Conservation (phyloP, 2,329 filamentous ascomycete genomes). For the Cyphellophora europaea region DNA sequence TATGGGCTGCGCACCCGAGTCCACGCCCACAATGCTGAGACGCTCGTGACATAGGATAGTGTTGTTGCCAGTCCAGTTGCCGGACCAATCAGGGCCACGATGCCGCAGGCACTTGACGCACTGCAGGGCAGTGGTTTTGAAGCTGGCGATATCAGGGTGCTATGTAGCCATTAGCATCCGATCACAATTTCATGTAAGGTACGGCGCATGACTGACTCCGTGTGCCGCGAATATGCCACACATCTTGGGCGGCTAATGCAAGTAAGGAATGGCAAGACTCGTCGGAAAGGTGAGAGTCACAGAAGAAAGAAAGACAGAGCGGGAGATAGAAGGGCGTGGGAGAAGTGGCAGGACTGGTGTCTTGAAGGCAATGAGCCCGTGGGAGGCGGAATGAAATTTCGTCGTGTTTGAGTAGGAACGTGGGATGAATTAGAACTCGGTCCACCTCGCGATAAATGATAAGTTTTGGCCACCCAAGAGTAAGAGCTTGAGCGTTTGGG, state of each 20-base stretch:
- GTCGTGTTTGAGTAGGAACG: too few relatives aligned
- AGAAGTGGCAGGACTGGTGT: background rate
- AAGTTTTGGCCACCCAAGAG: conserved; percentile 1
- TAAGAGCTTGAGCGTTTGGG: too few relatives aligned
- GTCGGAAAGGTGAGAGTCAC: conserved; percentile 1
- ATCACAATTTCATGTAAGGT: too few relatives aligned
- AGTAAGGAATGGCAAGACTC: conserved; percentile 2
- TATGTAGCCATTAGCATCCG: too few relatives aligned
- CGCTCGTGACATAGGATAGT: conserved; percentile 98
- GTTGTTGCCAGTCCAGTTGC: conserved; percentile 79
- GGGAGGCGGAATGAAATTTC: too few relatives aligned
- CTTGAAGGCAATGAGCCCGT: too few relatives aligned
- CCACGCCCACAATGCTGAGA: conserved; percentile 93
- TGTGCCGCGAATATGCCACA: conserved; percentile 20
- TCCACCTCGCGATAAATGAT: too few relatives aligned
- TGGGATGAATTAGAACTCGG: conserved; percentile 2
- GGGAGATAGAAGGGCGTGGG: conserved; percentile 1
- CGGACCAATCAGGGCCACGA: conserved; percentile 96
- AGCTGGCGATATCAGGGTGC: conserved; percentile 22
- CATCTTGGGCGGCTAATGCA: conserved; percentile 1
- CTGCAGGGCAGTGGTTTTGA: conserved; percentile 25
- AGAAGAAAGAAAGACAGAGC: background rate
- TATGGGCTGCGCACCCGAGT: conserved; percentile 90
- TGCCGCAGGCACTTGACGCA: conserved; percentile 65
- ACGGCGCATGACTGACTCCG: too few relatives aligned